Evolutionary conservation across 495 filamentous ascomycete genomes (phyloP), one percentile per base, ranked within the genome.

Genomic region (Tuber magnatum): DNA sequence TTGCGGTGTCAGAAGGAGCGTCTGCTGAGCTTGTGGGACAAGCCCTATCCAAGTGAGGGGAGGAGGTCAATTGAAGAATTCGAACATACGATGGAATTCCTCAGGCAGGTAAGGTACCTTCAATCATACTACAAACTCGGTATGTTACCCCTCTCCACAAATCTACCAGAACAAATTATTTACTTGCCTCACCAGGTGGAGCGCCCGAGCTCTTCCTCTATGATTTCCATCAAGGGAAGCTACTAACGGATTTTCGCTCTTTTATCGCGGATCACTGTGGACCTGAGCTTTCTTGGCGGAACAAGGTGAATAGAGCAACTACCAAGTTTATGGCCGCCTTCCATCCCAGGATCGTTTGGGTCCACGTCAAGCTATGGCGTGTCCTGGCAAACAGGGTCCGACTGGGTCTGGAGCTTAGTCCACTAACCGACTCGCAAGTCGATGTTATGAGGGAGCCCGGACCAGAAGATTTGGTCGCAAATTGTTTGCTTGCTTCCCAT

Each of bases 401-500:
- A 20, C 46, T 4, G 70, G 44, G 41, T 4, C 70, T 35, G 7
- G 28, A 65, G 28, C 3, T 35, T 20, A 65, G 28, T 32, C 3
- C 16, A 20, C 0, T 35, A 18, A 65, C 56, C 32, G 56, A 65
- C 32, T 1, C 28, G 28, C n/a, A 65, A 7, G 0, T 16, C 6
- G 28, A 20, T 28, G 3, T 28, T 7, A 7, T 43, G 12, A 2
- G 0, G 0, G 68, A 22, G 32, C 8, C 12, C 7, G 73, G 73
- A 6, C 73, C 73, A 5, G 73, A 75, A 41, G 73, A 75, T 75
- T 28, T 72, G 38, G 51, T 75, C 28, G 73, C 38, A n/a, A 48
- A 75, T 12, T 48, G 73, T 75, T 35, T 12, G 73, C 70, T 35
- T 12, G 73, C 70, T 18, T 24, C 68, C 68, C 35, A 32, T 8